Evolutionary conservation across 2,329 filamentous ascomycete species (phyloP).

Genomic region (Madurella fahalii): DNA sequence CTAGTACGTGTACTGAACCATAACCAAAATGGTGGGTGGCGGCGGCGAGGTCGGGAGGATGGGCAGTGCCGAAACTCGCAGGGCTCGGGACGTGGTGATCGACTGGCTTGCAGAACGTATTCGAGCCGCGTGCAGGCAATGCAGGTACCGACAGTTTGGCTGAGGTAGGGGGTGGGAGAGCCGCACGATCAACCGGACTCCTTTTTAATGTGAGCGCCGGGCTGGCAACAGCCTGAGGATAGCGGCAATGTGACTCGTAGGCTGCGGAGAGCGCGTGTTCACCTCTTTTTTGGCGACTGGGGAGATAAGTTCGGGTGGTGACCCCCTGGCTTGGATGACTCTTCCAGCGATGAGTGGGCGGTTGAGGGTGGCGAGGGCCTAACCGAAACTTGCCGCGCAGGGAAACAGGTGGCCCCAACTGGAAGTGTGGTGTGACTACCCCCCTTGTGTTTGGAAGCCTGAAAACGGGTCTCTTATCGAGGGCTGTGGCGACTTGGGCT

Average conservation of each 20-base stretch:
- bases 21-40: constrained; percentile 30
- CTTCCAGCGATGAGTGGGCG: constrained; percentile 16
- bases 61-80: constrained; percentile 6
- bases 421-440: constrained; percentile 31
- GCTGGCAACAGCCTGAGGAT: constrained; percentile 17
- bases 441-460: constrained; percentile 28
- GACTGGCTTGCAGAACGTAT: constrained; percentile 16
- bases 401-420: constrained; percentile 34
- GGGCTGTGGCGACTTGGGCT: constrained; percentile 27
- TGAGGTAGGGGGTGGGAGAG: constrained; percentile 13
- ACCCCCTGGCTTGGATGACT: constrained; percentile 28
- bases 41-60: constrained; percentile 3
- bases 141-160: constrained; percentile 21
- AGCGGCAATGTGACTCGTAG: constrained; percentile 23
- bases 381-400: constrained; percentile 26
- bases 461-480: constrained; percentile 25
- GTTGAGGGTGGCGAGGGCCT: constrained; percentile 24
- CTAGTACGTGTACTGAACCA: constrained; percentile 20
- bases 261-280: constrained; percentile 18
- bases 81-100: constrained; percentile 14
- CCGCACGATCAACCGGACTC: constrained; percentile 17
- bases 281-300: constrained; percentile 23
- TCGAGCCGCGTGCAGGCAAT: constrained; percentile 6
- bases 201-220: constrained; percentile 19
- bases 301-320: constrained; percentile 22